Conservation (phyloP, 352 stramenopile species). For the Globisporangium splendens region DNA sequence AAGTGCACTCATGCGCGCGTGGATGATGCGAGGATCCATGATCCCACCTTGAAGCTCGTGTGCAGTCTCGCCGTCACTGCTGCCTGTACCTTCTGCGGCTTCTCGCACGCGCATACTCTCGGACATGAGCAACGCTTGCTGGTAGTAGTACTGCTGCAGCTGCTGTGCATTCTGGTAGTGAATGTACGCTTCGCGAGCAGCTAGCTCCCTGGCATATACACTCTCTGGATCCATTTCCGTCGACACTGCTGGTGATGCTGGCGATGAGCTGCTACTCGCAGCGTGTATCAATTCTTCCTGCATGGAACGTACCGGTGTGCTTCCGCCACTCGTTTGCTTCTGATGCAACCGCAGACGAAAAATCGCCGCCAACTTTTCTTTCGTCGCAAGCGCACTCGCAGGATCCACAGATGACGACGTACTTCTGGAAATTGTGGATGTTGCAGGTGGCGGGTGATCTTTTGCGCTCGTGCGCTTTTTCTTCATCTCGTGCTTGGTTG, state of each 20-base stretch:
- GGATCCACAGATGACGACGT: too few relatives aligned
- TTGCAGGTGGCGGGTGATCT: background rate
- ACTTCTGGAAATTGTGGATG: too few relatives aligned
- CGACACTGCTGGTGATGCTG: background rate
- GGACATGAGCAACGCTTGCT: constrained; percentile 50
- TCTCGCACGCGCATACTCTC: constrained; percentile 20
- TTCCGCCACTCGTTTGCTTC: constrained; percentile 24
- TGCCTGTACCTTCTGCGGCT: constrained; percentile 8
- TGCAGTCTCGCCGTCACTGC: constrained; percentile 13
- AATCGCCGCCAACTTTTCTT: constrained; percentile 55
- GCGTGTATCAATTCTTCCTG: constrained; percentile 20
- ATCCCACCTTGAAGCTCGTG: constrained; percentile 35
- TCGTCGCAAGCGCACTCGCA: constrained; percentile 14
- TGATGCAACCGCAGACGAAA: constrained; percentile 58
- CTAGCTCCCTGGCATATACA: background rate
- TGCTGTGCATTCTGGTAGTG: constrained; percentile 47
- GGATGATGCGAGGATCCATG: constrained; percentile 61
- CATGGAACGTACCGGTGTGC: constrained; percentile 23
- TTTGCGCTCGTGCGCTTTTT: too few relatives aligned
- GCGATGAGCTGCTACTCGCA: background rate
- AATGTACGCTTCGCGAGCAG: constrained; percentile 27
- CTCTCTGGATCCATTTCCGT: background rate
- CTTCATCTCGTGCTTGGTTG: background rate
- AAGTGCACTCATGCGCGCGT: constrained; percentile 45
- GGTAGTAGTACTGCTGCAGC: constrained; percentile 63